phyloP scores from a whole-genome alignment of 23 red algal genomes.

The Cyanidium caldarium region DNA sequence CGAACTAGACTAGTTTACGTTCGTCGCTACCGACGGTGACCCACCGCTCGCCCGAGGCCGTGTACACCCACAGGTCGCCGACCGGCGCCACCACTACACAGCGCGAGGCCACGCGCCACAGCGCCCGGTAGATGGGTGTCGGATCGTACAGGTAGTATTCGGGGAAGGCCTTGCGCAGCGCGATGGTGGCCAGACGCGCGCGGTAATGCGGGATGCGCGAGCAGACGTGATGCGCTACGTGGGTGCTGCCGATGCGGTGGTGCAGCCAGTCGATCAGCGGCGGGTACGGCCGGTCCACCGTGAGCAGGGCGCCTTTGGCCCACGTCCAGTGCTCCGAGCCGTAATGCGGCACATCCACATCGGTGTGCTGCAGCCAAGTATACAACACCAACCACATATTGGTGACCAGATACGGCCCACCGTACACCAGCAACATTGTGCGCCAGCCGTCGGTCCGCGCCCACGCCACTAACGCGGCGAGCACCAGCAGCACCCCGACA shows the following conservation, averaged over 20 bases:
- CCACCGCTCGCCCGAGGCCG: neutral
- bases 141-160: conserved; percentile 55
- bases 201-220: conserved; percentile 78
- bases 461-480: conserved; percentile 4
- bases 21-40: too few relatives aligned
- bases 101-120: conserved; percentile 15
- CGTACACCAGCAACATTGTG: conserved; percentile 21
- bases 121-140: conserved; percentile 40
- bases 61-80: conserved; percentile 3
- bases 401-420: conserved; percentile 63
- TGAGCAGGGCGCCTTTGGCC: conserved; percentile 55
- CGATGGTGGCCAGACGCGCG: conserved; percentile 47
- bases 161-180: conserved; percentile 48
- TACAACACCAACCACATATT: conserved; percentile 86
- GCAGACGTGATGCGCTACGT: conserved; percentile 89
- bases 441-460: neutral
- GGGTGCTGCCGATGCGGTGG: conserved; percentile 73
- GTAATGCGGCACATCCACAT: conserved; percentile 78
- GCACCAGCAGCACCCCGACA: conserved; percentile 25
- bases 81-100: neutral
- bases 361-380: conserved; percentile 89
- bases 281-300: conserved; percentile 63
- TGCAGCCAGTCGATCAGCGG: conserved; percentile 60
- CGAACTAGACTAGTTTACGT: too few relatives aligned
- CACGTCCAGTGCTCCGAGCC: conserved; percentile 45